Percentiles rank a stretch among this genome's conserved stretches.
Evolutionary conservation across 2,329 filamentous ascomycete genomes (phyloP).

Genomic region (Phaeosphaeriaceae sp.): DNA sequence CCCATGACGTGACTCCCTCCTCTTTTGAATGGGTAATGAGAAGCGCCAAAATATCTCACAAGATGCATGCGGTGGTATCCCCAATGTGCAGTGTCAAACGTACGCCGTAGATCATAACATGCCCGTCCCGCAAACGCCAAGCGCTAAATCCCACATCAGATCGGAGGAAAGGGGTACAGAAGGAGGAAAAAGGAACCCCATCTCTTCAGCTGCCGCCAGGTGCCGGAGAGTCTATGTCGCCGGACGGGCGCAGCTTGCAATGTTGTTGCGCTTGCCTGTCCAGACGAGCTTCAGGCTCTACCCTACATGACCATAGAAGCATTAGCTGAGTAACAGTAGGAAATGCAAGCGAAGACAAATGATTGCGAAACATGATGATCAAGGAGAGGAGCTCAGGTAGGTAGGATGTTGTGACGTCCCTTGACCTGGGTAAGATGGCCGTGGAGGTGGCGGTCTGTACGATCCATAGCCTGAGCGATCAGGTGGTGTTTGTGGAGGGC

Average conservation of each 20-base stretch:
- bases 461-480: slow-evolving; percentile 18
- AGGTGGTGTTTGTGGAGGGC: slow-evolving; percentile 31
- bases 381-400: slow-evolving; percentile 38
- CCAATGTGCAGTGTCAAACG: slow-evolving; percentile 8
- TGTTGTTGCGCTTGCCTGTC: neutral
- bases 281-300: slow-evolving; percentile 41
- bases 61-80: slow-evolving; percentile 25
- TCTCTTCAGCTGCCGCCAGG: slow-evolving; percentile 2
- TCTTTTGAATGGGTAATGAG: neutral
- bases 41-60: neutral
- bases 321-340: slow-evolving; percentile 31
- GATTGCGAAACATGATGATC: slow-evolving; percentile 19
- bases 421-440: slow-evolving; percentile 29
- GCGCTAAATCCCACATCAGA: slow-evolving; percentile 26
- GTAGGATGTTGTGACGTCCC: slow-evolving; percentile 35
- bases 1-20: neutral
- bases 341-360: slow-evolving; percentile 10
- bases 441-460: slow-evolving; percentile 32
- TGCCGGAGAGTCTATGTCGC: neutral
- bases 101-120: slow-evolving; percentile 20
- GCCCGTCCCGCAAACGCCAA: slow-evolving; percentile 23
- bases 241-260: neutral
- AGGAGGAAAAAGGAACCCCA: slow-evolving; percentile 8
- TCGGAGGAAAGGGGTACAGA: slow-evolving; percentile 13
- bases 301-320: slow-evolving; percentile 24